phyloP scores from a whole-genome alignment of 2,329 filamentous ascomycete species.

The Fusarium decemcellulare region DNA sequence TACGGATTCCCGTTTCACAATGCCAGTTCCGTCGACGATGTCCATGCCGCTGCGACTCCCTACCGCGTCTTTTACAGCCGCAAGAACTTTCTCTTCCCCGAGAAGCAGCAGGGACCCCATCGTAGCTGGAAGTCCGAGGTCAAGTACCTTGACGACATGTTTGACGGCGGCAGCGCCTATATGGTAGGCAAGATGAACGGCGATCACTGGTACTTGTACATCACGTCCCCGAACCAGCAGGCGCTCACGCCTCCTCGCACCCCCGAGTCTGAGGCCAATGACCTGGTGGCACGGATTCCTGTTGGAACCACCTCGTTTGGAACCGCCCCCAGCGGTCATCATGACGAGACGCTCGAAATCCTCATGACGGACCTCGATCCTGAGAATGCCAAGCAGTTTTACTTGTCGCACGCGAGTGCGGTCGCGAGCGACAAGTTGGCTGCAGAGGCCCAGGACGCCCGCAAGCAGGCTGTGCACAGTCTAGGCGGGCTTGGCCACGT shows the following conservation, averaged over 20 bases:
- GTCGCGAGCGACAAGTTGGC: conserved; percentile 87
- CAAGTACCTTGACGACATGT: conserved; percentile 90
- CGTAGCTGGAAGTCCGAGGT: conserved; percentile 99
- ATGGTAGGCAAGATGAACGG: conserved; percentile 99
- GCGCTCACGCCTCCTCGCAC: conserved; percentile 86
- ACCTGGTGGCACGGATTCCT: conserved; percentile 66
- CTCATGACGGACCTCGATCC: conserved; percentile 80
- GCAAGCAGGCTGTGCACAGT: conserved; percentile 70
- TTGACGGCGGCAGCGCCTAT: conserved; percentile 93
- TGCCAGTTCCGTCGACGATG: conserved; percentile 74
- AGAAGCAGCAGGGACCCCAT: conserved; percentile 94
- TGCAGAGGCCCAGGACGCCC: conserved; percentile 75
- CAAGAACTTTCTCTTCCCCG: conserved; percentile 98
- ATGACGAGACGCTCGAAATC: conserved; percentile 84
- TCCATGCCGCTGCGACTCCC: conserved; percentile 84
- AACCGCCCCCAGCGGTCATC: conserved; percentile 62
- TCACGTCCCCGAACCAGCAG: conserved; percentile 87
- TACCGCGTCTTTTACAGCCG: conserved; percentile 99
- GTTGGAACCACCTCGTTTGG: conserved; percentile 59
- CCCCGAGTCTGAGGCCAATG: conserved; percentile 67
- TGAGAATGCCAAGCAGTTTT: conserved; percentile 80
- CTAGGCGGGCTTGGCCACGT: conserved; percentile 70
- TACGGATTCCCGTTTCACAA: conserved; percentile 90
- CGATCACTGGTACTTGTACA: conserved; percentile 98
- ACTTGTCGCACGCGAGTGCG: conserved; percentile 82